These are phyloP conservation scores for Cinchona pubescens DNA, from an alignment of 257 asterid species.

Conservation along the genomic window DNA sequence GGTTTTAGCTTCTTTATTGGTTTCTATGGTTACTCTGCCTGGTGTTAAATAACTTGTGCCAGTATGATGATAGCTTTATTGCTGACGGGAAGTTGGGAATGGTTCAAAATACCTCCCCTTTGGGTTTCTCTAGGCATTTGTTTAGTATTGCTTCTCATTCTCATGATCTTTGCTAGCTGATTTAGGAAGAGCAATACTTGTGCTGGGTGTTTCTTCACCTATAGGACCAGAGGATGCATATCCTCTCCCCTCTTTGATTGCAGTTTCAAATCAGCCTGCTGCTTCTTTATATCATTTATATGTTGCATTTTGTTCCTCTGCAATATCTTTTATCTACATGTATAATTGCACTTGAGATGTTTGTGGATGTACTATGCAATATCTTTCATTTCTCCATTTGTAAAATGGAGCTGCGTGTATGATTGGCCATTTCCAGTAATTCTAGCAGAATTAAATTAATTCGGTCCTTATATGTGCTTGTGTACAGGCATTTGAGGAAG, in stretches of 20 bases:
- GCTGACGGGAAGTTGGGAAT: not conserved
- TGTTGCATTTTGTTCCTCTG: not conserved
- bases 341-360: not conserved
- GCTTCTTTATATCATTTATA: not conserved
- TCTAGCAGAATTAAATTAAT: not conserved
- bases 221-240: not conserved
- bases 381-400: not conserved
- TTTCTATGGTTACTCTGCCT: not conserved
- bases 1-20: not conserved
- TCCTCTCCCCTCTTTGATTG: not conserved
- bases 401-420: not conserved
- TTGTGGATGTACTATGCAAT: not conserved
- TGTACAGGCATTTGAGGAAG: slow-evolving; percentile 50
- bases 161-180: not conserved
- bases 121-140: not conserved
- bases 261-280: not conserved
- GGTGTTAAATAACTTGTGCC: not conserved
- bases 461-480: slow-evolving; percentile 2
- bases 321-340: not conserved
- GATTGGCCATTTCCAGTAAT: not conserved
- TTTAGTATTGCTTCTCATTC: not conserved
- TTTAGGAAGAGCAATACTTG: not conserved
- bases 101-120: not conserved
- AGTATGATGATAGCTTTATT: not conserved
- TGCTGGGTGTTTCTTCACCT: no score